phyloP scores from a whole-genome alignment of 176 grass and related monocot species.

The Otatea glauca region DNA sequence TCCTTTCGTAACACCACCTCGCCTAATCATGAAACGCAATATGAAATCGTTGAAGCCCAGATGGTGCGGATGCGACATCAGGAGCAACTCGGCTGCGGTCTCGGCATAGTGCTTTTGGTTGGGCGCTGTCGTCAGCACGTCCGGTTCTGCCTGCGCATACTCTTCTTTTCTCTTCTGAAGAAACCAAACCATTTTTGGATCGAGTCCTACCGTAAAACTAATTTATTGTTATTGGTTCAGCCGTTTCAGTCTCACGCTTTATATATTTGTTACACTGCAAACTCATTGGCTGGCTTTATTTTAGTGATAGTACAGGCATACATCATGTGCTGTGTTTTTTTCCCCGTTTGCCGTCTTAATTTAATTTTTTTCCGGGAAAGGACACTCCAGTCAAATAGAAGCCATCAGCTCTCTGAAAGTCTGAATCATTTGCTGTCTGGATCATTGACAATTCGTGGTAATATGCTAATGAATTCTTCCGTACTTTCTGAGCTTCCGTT shows the following conservation, averaged over 20 bases:
- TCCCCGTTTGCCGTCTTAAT: not conserved
- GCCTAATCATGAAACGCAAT: not conserved
- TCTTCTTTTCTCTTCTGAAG: not conserved
- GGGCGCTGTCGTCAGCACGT: conserved; percentile 13
- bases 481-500: conserved; percentile 6
- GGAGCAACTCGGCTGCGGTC: not conserved
- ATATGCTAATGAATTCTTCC: not conserved
- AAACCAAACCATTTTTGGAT: not conserved
- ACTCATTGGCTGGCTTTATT: not conserved
- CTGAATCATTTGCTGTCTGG: not conserved
- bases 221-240: not conserved
- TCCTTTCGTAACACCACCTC: not conserved
- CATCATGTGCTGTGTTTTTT: not conserved
- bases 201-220: not conserved
- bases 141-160: not conserved
- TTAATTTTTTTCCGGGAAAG: not conserved
- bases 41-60: not conserved
- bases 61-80: not conserved
- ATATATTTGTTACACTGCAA: not conserved
- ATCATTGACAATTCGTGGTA: not conserved
- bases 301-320: not conserved
- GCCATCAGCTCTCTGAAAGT: conserved; percentile 10
- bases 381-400: conserved; percentile 15
- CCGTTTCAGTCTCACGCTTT: not conserved
- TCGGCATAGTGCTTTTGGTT: not conserved